Conservation (phyloP, 768 basidiomycete genomes). For the Coprinopsis strossmayeri region DNA sequence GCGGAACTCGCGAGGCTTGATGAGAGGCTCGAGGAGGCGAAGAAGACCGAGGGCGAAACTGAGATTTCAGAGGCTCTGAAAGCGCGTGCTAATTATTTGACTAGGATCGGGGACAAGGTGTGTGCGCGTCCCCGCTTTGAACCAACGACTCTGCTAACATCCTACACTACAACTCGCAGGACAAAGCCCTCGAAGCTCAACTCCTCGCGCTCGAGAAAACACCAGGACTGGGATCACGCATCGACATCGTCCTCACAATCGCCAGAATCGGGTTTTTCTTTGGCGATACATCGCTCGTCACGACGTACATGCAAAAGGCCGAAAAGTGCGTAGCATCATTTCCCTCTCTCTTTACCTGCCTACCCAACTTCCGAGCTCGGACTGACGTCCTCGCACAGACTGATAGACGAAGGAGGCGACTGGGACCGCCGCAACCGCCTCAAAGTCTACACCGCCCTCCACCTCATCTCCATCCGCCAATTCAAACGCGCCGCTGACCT, state of each 20-base stretch:
- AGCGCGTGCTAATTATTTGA: conserved; percentile 79
- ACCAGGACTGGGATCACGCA: conserved; percentile 85
- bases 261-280: conserved; percentile 91
- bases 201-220: conserved; percentile 85
- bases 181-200: conserved; percentile 74
- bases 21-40: conserved; percentile 73
- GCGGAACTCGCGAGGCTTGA: conserved; percentile 71
- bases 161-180: too few species aligned
- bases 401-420: conserved; percentile 94
- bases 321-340: conserved; percentile 54
- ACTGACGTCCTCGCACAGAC: conserved; percentile 41
- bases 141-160: too few species aligned
- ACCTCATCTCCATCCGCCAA: conserved; percentile 82
- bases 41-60: conserved; percentile 87
- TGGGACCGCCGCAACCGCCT: conserved; percentile 97
- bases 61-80: conserved; percentile 88
- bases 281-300: conserved; percentile 67
- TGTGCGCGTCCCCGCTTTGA: too few species aligned
- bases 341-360: background rate
- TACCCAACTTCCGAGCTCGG: too few species aligned
- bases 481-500: conserved; percentile 85
- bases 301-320: conserved; percentile 66
- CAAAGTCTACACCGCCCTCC: conserved; percentile 90
- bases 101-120: conserved; percentile 80
- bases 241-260: conserved; percentile 87